Base-by-base conservation (phyloP, 176 grass and related monocot species). In the Cymbopogon citratus region DNA sequence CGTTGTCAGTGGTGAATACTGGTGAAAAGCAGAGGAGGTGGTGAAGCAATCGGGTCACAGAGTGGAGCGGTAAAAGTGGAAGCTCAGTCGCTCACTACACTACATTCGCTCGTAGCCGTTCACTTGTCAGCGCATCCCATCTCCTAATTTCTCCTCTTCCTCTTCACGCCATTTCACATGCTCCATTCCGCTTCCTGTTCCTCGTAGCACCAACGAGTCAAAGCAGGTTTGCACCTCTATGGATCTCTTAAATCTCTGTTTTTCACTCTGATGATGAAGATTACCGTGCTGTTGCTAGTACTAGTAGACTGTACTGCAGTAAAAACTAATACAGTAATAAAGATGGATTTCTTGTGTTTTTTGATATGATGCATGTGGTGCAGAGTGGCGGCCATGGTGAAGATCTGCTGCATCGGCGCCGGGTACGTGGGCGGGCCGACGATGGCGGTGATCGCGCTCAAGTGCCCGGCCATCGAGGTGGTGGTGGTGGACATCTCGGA, bases 351-450 rank as follows among this genome's bases (percentile, higher is more conserved):
- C 16, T 18, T 13, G 46, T 49, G 46, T 49, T 49, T 43, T 9
- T 43, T 43, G 40, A 43, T 43, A 11, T 1, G 43, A n/a, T n/a
- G n/a, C n/a, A n/a, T n/a, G n/a, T n/a, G 62, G 44, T 48, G 18
- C 9, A 8, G 33, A 45, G 13, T 65, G 28, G 26, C 0, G 0
- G 11, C 1, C 40, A 75, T 87, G 85, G 78, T 87, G 85, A 87
- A 87, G 77, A 81, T 87, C 85, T 87, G 85, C 62, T 87, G 85
- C 85, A 87, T 87, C 70, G 78, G 85, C 77, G 85, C 85, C 5
- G 85, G 85, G 0, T 87, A 87, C 71, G 71, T 87, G 61, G 85
- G 85, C 6, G 85, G 85, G 2, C 71, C 78, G 62, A 87, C 85
- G 21, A 81, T 87, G 85, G 85, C 78, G 63, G 85, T 87, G 78